Conservation (phyloP, 2,329 filamentous ascomycete genomes). For the Arthrobotrys sphaeroides region DNA sequence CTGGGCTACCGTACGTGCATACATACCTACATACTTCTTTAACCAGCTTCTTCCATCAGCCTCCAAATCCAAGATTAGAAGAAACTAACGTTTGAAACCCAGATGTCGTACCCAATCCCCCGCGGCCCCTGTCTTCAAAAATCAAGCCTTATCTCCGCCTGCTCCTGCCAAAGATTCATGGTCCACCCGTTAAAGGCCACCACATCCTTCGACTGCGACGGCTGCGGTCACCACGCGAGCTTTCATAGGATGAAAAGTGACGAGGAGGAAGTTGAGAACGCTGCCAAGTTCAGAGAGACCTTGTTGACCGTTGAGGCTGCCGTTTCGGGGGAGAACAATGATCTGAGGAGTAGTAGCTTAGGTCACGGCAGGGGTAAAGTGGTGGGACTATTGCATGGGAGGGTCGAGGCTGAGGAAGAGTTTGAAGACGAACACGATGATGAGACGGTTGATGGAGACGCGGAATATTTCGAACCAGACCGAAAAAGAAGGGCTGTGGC, state of each 20-base stretch:
- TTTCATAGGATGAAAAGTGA: constrained; percentile 67
- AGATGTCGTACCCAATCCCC: constrained; percentile 60
- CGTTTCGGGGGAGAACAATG: constrained; percentile 60
- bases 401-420: constrained; percentile 10
- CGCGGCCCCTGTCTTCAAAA: constrained; percentile 67
- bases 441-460: constrained; percentile 37
- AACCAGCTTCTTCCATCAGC: neutral
- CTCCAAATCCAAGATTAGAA: neutral
- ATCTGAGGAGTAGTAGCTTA: neutral
- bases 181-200: constrained; percentile 68
- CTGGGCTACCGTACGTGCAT: constrained; percentile 33
- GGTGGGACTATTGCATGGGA: neutral
- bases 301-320: constrained; percentile 63
- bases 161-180: constrained; percentile 69
- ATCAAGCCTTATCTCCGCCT: constrained; percentile 63
- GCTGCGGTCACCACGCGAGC: constrained; percentile 67
- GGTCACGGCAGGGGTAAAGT: neutral
- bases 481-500: constrained; percentile 26
- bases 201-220: constrained; percentile 68
- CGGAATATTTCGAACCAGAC: constrained; percentile 3
- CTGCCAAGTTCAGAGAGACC: constrained; percentile 60
- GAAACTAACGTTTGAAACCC: neutral
- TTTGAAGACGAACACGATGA: constrained; percentile 21
- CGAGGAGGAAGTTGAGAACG: constrained; percentile 55
- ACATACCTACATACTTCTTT: neutral